Evolutionary conservation across 2,329 filamentous ascomycete species (phyloP).

Genomic region (Simplicillium aogashimaense): DNA sequence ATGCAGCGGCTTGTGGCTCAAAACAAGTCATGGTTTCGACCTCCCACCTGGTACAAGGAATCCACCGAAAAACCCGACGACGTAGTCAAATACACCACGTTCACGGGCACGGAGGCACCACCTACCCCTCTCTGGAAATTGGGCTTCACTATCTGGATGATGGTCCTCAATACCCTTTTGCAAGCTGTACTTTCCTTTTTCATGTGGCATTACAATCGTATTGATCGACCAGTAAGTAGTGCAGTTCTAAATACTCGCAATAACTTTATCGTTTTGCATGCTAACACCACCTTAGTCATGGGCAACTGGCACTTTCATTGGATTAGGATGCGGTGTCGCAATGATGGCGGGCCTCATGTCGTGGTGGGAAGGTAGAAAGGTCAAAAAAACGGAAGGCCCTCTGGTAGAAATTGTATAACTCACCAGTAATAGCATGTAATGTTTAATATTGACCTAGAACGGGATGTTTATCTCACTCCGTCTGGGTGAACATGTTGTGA

Average conservation of each 20-base stretch:
- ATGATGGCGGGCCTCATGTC: conserved; percentile 15
- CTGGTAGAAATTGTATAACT: conserved; percentile 11
- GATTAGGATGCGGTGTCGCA: conserved; percentile 12
- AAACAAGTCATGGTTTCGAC: too few relatives aligned
- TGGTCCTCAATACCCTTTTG: conserved; percentile 13
- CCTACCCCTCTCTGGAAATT: conserved; percentile 14
- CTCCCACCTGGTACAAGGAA: conserved; percentile 12
- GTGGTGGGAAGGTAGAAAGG: conserved; percentile 15
- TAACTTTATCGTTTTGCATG: background rate
- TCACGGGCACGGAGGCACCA: conserved; percentile 11
- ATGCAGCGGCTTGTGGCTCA: conserved; percentile 17
- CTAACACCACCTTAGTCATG: conserved; percentile 4
- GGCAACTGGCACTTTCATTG: conserved; percentile 15
- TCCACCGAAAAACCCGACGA: conserved; percentile 5
- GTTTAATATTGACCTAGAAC: too few relatives aligned
- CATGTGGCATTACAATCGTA: conserved; percentile 15
- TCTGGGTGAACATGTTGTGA: too few relatives aligned
- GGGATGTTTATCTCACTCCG: too few relatives aligned
- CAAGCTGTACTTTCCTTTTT: conserved; percentile 14
- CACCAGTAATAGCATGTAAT: too few relatives aligned
- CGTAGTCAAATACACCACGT: conserved; percentile 8
- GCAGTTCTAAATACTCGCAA: conserved; percentile 10
- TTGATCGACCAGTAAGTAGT: too few relatives aligned
- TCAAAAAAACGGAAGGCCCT: conserved; percentile 15
- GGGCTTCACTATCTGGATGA: conserved; percentile 15